Base-by-base conservation (phyloP, 2,329 filamentous ascomycete species). In the Monilinia vaccinii-corymbosi region DNA sequence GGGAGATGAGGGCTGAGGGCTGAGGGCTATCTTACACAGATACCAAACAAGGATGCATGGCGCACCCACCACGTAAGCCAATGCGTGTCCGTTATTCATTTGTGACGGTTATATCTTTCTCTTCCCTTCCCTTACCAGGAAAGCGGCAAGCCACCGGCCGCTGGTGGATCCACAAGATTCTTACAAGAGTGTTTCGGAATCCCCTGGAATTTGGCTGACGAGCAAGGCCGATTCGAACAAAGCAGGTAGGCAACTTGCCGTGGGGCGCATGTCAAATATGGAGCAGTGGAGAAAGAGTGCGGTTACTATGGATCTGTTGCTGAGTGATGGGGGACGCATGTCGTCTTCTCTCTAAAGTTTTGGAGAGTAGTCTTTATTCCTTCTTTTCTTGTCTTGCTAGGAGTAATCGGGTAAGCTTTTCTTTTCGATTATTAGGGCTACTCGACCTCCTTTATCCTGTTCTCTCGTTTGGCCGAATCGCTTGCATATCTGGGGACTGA, bases 41-140 rank as follows among this genome's bases (percentile, higher is more conserved):
- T 11, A 10, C 28, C 56, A 53, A 52, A 59, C 56, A 59, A 59
- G 56, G 56, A 46, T 59, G 56, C 48, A 46, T 59, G 48, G 53
- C 48, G 40, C 8, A 51, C 6, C 46, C 45, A 50, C 46, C 25
- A 21, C 56, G 56, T 53, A 59, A 59, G 48, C 56, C 40, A 57
- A 58, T 52, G 31, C 36, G 56, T 46, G 38, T 31, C 47, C 56
- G 53, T 59, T 59, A 53, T 59, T 53, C 31, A 53, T 59, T 53
- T 59, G 11, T 36, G 14, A 36, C 14, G 5, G 34, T 40, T 32
- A 23, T 44, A n/a, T 32, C 16, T n/a, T 16, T 25, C 18, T 21
- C 13, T 6, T 1, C 13, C 31, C 14, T n/a, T 38, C 16, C 11
- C 13, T 36, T 40, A 16, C 8, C 25, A 44, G 32, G 11, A 14